Evolutionary conservation across 768 basidiomycete species (phyloP).

Genomic region (Agrocybe pediades): DNA sequence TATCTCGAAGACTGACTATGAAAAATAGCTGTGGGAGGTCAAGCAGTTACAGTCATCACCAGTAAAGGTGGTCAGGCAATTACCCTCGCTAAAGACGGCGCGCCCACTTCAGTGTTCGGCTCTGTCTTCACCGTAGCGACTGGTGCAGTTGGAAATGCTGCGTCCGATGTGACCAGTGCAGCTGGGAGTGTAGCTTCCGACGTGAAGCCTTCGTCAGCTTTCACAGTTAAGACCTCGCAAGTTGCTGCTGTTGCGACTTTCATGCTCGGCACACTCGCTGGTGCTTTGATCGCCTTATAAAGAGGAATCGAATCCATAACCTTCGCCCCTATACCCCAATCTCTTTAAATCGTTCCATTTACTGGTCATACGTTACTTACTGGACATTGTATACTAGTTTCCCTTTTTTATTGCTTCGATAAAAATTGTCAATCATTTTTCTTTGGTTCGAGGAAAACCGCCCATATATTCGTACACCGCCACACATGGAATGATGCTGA

Average conservation of each 20-base stretch:
- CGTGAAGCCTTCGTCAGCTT: slow-evolving; percentile 9
- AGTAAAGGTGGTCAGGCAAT: slow-evolving; percentile 59
- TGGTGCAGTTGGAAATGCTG: slow-evolving; percentile 25
- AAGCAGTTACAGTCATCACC: slow-evolving; percentile 55
- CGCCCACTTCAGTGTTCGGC: slow-evolving; percentile 53
- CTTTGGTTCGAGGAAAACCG: too few relatives aligned
- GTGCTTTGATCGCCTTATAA: slow-evolving; percentile 40
- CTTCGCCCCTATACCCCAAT: too few relatives aligned
- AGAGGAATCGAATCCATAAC: too few relatives aligned
- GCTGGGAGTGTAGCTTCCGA: slow-evolving; percentile 21
- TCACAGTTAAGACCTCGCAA: slow-evolving; percentile 26
- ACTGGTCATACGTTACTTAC: too few relatives aligned
- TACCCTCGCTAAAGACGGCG: slow-evolving; percentile 53
- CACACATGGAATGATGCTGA: neutral
- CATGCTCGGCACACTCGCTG: slow-evolving; percentile 39
- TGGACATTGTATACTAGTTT: too few relatives aligned
- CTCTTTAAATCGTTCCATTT: too few relatives aligned
- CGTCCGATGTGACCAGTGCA: slow-evolving; percentile 19
- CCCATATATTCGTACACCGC: neutral
- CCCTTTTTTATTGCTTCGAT: too few relatives aligned
- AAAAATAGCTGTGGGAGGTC: slow-evolving; percentile 52
- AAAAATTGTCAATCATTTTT: too few relatives aligned
- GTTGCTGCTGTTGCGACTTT: slow-evolving; percentile 36
- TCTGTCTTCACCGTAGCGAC: slow-evolving; percentile 54
- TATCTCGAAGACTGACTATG: slow-evolving; percentile 15